phyloP scores from a whole-genome alignment of 495 filamentous ascomycete species.

The Daldinia grandis region DNA sequence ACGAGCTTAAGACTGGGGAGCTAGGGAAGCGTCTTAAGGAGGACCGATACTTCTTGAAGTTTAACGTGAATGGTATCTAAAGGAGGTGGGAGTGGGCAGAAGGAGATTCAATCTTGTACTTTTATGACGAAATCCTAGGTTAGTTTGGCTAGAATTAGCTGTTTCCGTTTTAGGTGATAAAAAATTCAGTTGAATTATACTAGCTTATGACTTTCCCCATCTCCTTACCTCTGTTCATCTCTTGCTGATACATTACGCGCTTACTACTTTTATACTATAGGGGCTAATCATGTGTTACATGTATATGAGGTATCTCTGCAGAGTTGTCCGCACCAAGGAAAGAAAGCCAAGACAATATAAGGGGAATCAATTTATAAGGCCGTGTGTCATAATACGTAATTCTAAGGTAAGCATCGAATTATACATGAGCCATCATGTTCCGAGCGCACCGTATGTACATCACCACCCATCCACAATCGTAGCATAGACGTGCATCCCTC shows the following conservation, averaged over 20 bases:
- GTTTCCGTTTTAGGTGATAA: neutral
- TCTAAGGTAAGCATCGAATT: neutral
- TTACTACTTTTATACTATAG: neutral
- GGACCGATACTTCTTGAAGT: constrained; percentile 43
- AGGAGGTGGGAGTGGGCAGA: neutral
- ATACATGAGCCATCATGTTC: constrained; percentile 47
- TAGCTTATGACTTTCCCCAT: neutral
- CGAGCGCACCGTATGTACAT: constrained; percentile 5
- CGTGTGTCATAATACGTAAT: constrained; percentile 1
- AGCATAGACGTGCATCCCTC: constrained; percentile 70
- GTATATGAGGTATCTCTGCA: neutral
- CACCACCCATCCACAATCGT: constrained; percentile 72
- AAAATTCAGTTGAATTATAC: neutral
- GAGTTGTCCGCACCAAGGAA: neutral
- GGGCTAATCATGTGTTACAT: neutral
- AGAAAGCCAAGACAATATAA: neutral
- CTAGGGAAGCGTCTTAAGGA: constrained; percentile 48
- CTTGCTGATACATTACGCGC: neutral
- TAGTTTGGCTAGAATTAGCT: neutral
- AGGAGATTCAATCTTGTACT: neutral
- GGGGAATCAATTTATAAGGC: neutral
- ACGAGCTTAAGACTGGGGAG: constrained; percentile 54
- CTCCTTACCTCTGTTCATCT: neutral
- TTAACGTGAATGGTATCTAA: constrained; percentile 41
- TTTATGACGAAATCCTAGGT: neutral